Evolutionary conservation across 805 yeast genomes (phyloP).

Genomic region (Vanderwaltozyma yarrowii): DNA sequence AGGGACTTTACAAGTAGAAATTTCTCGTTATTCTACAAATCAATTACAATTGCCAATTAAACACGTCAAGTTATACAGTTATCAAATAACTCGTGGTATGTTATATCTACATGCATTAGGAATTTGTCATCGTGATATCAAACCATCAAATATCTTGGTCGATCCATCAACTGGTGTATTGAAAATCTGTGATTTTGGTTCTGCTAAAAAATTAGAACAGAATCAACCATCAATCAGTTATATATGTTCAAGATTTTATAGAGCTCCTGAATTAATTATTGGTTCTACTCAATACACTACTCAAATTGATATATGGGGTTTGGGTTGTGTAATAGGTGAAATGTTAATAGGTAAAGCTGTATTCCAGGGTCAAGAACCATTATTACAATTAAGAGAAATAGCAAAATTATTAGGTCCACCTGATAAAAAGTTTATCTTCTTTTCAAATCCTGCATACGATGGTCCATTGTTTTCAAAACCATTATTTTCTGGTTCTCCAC

Average conservation of each 20-base stretch:
- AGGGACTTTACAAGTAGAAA: slow-evolving; percentile 67
- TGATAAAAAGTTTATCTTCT: slow-evolving; percentile 54
- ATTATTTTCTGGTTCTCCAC: slow-evolving; percentile 45
- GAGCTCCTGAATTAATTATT: slow-evolving; percentile 87
- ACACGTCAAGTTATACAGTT: slow-evolving; percentile 67
- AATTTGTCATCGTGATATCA: slow-evolving; percentile 75
- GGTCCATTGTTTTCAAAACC: slow-evolving; percentile 67
- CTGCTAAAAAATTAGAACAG: slow-evolving; percentile 69
- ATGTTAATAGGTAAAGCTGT: slow-evolving; percentile 85
- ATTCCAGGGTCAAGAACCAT: slow-evolving; percentile 90
- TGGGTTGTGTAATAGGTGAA: slow-evolving; percentile 95
- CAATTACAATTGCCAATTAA: slow-evolving; percentile 56
- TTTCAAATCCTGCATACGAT: slow-evolving; percentile 63
- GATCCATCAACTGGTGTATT: slow-evolving; percentile 57
- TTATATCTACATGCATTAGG: slow-evolving; percentile 70
- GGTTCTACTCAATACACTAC: slow-evolving; percentile 84
- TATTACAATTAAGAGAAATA: slow-evolving; percentile 81
- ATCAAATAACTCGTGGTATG: slow-evolving; percentile 78
- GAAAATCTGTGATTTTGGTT: slow-evolving; percentile 79
- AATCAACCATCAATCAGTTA: slow-evolving; percentile 87
- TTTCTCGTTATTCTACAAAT: slow-evolving; percentile 53
- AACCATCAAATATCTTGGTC: slow-evolving; percentile 71
- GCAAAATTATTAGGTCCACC: slow-evolving; percentile 90
- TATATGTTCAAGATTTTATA: slow-evolving; percentile 78
- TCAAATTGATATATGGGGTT: slow-evolving; percentile 94